Evolutionary conservation across 2,329 filamentous ascomycete genomes (phyloP).

Genomic region (Elsinoe fawcettii): DNA sequence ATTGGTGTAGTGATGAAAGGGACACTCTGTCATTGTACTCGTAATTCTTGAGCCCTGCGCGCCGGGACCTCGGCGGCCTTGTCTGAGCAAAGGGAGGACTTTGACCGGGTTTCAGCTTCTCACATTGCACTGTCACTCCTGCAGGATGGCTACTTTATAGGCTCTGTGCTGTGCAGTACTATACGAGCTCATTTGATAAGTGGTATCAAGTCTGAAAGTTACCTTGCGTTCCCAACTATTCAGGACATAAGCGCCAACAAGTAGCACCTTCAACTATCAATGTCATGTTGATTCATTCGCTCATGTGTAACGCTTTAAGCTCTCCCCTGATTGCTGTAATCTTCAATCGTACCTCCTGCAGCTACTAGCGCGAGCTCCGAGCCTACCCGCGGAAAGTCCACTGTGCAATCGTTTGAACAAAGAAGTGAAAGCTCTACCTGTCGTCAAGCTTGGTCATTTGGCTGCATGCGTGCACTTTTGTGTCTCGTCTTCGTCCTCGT

Average conservation of each 20-base stretch:
- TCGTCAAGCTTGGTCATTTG: not conserved
- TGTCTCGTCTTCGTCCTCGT: not conserved
- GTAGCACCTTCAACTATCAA: not conserved
- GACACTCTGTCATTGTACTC: constrained; percentile 1
- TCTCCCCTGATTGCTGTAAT: not conserved
- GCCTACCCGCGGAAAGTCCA: not conserved
- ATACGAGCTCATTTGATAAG: too few species aligned
- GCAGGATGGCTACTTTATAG: too few species aligned
- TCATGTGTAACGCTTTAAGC: not conserved
- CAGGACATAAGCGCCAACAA: not conserved
- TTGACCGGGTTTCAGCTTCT: not conserved
- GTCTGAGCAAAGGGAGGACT: not conserved
- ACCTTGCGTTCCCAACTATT: too few species aligned
- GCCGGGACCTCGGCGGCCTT: not conserved
- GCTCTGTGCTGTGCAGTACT: too few species aligned
- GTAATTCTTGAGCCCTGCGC: not conserved
- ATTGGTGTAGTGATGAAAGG: not conserved
- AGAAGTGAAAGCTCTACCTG: not conserved
- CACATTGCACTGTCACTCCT: not conserved
- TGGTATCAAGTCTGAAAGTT: too few species aligned
- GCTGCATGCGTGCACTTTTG: not conserved
- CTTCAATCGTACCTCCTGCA: too few species aligned
- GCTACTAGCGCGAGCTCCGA: too few species aligned
- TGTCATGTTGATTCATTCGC: not conserved
- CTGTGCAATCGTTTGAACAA: constrained; percentile 6